These are phyloP conservation scores for Paecilomyces fulvus DNA, from an alignment of 2,329 filamentous ascomycete genomes.

Conservation along the genomic window DNA sequence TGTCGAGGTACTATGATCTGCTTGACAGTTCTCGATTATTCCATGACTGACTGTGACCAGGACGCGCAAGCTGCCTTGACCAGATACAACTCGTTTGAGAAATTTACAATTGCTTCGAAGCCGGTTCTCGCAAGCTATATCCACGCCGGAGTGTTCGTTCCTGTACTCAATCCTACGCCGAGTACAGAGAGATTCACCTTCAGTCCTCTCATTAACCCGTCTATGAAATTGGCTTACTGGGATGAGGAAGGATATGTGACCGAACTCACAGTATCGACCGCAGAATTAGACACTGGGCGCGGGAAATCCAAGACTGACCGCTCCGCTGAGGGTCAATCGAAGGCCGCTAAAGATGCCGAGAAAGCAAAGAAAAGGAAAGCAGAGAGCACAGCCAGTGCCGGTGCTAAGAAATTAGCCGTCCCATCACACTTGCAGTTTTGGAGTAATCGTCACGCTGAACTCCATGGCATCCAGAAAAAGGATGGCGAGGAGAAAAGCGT, in stretches of 20 bases:
- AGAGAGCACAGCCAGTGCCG: constrained; percentile 27
- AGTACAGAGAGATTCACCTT: constrained; percentile 60
- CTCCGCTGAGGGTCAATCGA: constrained; percentile 18
- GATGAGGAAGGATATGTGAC: constrained; percentile 65
- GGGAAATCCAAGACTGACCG: constrained; percentile 15
- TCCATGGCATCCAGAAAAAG: constrained; percentile 45
- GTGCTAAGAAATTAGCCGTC: constrained; percentile 41
- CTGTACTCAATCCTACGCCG: constrained; percentile 53
- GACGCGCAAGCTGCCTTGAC: constrained; percentile 67
- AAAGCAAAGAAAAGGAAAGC: constrained; percentile 41
- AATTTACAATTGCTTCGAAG: constrained; percentile 69
- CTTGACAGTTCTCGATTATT: background rate
- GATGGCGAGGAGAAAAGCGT: constrained; percentile 17
- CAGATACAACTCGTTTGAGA: constrained; percentile 62
- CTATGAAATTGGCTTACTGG: constrained; percentile 65
- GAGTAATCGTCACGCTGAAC: constrained; percentile 61
- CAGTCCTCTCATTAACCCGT: constrained; percentile 59
- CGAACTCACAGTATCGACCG: constrained; percentile 51
- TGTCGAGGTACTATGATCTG: constrained; percentile 41
- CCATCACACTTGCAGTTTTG: constrained; percentile 63
- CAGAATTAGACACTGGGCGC: constrained; percentile 32
- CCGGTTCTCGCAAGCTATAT: constrained; percentile 66
- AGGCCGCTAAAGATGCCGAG: constrained; percentile 31
- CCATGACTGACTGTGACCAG: constrained; percentile 13
- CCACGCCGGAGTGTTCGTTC: constrained; percentile 77